Conservation (phyloP, 352 stramenopile species). For the Globisporangium parvum region DNA sequence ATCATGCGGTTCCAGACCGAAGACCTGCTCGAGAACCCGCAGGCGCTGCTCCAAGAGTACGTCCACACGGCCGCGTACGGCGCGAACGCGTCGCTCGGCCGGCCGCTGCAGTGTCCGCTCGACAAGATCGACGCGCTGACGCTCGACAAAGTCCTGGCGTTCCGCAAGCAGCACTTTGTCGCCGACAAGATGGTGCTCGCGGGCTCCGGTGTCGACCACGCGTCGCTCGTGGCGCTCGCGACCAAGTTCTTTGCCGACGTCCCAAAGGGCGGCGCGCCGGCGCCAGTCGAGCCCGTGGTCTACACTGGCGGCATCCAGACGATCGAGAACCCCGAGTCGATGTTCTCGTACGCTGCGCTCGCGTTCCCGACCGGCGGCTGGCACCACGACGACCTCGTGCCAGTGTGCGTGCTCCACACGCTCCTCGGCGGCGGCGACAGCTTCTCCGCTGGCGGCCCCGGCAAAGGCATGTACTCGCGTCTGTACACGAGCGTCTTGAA, state of each 20-base stretch:
- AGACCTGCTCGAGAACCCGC: conserved; percentile 87
- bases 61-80: conserved; percentile 89
- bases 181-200: conserved; percentile 89
- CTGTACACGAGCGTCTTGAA: conserved; percentile 98
- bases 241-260: conserved; percentile 86
- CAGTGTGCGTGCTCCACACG: conserved; percentile 96
- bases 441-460: conserved; percentile 98
- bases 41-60: conserved; percentile 74
- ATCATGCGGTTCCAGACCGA: conserved; percentile 93
- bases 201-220: conserved; percentile 94
- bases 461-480: conserved; percentile 99
- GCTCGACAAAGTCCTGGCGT: conserved; percentile 65
- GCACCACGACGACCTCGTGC: conserved; percentile 95
- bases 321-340: conserved; percentile 59
- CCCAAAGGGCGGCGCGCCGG: conserved; percentile 22
- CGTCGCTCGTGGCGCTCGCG: conserved; percentile 87
- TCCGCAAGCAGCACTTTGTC: conserved; percentile 75
- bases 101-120: conserved; percentile 71
- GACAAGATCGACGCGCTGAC: conserved; percentile 76
- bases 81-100: conserved; percentile 56
- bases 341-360: conserved; percentile 90
- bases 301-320: conserved; percentile 70
- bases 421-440: conserved; percentile 96
- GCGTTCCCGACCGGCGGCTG: conserved; percentile 96
- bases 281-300: conserved; percentile 34